Evolutionary conservation across 2,329 filamentous ascomycete species (phyloP).

Genomic region (Knufia petricola): DNA sequence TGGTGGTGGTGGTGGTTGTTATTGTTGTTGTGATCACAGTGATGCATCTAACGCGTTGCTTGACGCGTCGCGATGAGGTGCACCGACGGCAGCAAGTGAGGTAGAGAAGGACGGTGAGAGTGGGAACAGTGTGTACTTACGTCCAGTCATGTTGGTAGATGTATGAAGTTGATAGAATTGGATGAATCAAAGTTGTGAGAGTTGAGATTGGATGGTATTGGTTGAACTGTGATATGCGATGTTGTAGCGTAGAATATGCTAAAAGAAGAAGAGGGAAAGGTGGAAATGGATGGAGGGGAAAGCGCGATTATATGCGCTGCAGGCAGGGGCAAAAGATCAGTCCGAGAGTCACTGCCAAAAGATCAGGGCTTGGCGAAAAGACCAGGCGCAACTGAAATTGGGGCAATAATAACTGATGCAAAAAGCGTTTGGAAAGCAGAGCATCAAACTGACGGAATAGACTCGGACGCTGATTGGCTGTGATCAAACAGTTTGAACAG

Average conservation of each 20-base stretch:
- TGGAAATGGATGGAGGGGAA: conserved; percentile 12
- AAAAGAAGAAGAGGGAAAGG: conserved; percentile 12
- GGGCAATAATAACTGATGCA: conserved; percentile 9
- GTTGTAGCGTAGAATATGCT: conserved; percentile 11
- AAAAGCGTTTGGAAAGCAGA: conserved; percentile 5
- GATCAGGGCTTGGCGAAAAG: conserved; percentile 3
- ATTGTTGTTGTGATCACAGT: too few species aligned
- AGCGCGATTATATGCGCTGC: conserved; percentile 16
- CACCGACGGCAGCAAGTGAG: conserved; percentile 12
- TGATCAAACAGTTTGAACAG: too few species aligned
- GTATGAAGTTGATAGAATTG: conserved; percentile 21
- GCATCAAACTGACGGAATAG: neutral
- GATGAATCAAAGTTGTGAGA: conserved; percentile 15
- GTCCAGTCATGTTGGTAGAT: conserved; percentile 48
- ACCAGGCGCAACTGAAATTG: conserved; percentile 13
- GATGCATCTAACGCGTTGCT: conserved; percentile 34
- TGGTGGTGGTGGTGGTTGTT: too few species aligned
- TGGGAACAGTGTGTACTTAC: conserved; percentile 34
- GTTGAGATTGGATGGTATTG: conserved; percentile 9
- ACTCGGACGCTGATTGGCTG: neutral
- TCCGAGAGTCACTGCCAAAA: neutral
- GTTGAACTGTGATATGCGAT: conserved; percentile 13
- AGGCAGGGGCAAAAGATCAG: conserved; percentile 9
- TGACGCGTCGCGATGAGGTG: conserved; percentile 9
- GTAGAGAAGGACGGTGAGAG: conserved; percentile 9